Conservation (phyloP, 2,329 filamentous ascomycete genomes). For the Colletotrichum kahawae region DNA sequence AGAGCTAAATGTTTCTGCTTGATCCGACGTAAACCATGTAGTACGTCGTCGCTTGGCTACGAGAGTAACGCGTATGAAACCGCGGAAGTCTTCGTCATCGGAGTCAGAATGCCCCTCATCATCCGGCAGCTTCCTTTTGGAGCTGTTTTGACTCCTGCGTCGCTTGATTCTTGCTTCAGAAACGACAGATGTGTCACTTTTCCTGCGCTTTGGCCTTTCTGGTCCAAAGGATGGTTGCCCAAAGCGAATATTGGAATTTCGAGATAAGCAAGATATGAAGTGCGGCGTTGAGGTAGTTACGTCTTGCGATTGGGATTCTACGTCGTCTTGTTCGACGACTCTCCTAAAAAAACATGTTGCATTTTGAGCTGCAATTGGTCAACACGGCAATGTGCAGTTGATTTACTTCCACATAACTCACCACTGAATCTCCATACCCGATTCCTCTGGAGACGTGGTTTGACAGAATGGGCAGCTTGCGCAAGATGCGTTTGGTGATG, state of each 20-base stretch:
- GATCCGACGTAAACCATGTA: no score
- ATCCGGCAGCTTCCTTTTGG: neutral
- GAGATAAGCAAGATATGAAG: no score
- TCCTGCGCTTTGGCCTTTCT: neutral
- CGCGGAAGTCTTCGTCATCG: neutral
- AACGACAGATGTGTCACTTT: neutral
- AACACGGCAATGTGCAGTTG: neutral
- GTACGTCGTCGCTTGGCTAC: neutral
- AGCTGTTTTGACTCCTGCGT: neutral
- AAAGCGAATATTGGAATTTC: neutral
- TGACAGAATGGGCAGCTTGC: neutral
- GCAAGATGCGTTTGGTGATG: neutral
- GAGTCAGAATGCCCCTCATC: neutral
- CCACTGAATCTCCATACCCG: neutral
- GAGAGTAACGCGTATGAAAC: neutral
- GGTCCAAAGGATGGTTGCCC: neutral
- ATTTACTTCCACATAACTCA: neutral
- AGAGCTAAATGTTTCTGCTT: neutral
- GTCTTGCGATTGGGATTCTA: no score
- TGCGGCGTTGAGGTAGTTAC: no score
- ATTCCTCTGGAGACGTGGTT: neutral
- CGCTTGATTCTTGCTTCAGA: neutral
- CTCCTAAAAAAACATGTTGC: neutral
- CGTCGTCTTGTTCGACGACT: no score
- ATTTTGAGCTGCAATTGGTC: neutral